phyloP scores from a whole-genome alignment of 2,329 filamentous ascomycete species.

The Ciborinia camelliae region DNA sequence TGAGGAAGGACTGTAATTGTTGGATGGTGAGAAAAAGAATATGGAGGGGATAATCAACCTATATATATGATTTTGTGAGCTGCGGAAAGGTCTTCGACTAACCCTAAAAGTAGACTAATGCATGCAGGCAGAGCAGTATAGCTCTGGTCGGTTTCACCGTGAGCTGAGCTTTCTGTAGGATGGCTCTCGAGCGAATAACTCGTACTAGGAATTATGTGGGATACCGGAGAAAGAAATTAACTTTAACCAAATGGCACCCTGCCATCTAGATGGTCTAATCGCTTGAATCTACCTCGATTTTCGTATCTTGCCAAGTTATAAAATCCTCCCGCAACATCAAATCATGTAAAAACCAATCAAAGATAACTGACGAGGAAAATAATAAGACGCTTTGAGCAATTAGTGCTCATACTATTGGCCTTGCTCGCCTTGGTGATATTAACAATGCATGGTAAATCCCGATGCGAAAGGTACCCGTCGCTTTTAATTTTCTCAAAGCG shows the following conservation, averaged over 20 bases:
- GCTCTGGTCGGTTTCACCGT: background rate
- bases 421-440: background rate
- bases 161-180: background rate
- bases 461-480: background rate
- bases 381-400: slow-evolving; percentile 9
- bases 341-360: background rate
- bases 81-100: background rate
- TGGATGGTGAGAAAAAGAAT: slow-evolving; percentile 7
- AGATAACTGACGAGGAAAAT: background rate
- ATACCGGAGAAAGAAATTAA: background rate
- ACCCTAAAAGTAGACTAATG: background rate
- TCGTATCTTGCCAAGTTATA: background rate
- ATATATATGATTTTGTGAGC: slow-evolving; percentile 8
- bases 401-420: slow-evolving; percentile 1
- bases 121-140: background rate
- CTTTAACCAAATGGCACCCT: background rate
- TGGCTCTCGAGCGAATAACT: background rate
- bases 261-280: background rate
- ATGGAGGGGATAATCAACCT: background rate
- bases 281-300: background rate
- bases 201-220: background rate
- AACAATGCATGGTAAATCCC: background rate
- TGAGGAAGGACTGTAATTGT: background rate
- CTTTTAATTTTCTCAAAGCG: background rate
- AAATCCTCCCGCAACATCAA: background rate